Conservation (phyloP, 2,329 filamentous ascomycete species). For the Aspergillus clavatus region DNA sequence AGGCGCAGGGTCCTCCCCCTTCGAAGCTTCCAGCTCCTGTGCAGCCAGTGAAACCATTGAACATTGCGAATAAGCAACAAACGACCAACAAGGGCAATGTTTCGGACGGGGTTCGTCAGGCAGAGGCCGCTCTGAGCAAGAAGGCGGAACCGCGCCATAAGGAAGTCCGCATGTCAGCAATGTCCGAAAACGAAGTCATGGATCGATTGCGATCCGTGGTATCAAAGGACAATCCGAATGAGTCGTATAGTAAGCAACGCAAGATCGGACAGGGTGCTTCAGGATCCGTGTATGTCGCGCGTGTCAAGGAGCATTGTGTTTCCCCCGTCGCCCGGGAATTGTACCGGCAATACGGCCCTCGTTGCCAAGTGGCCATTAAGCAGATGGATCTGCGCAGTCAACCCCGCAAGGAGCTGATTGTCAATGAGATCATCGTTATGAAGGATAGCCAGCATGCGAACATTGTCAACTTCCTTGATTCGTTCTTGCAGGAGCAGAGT, state of each 20-base stretch:
- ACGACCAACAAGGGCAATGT: constrained; percentile 39
- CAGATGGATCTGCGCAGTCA: constrained; percentile 99
- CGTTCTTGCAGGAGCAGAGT: constrained; percentile 91
- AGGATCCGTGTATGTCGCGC: constrained; percentile 95
- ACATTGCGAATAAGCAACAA: constrained; percentile 68
- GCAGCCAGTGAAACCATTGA: constrained; percentile 68
- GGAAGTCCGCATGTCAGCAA: constrained; percentile 96
- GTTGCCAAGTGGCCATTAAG: constrained; percentile 94
- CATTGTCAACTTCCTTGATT: constrained; percentile 98
- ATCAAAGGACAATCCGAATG: constrained; percentile 87
- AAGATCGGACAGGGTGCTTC: constrained; percentile 99
- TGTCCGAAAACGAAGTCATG: constrained; percentile 98
- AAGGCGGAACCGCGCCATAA: constrained; percentile 74
- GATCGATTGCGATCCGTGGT: constrained; percentile 89
- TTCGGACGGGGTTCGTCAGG: constrained; percentile 73
- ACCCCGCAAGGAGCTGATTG: constrained; percentile 94
- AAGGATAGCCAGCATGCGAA: constrained; percentile 97
- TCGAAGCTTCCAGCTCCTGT: constrained; percentile 56
- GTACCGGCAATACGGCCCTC: constrained; percentile 70
- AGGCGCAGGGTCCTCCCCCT: constrained; percentile 44
- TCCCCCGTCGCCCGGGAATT: constrained; percentile 75
- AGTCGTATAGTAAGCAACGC: constrained; percentile 98
- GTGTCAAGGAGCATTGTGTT: constrained; percentile 82
- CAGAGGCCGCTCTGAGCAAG: constrained; percentile 81
- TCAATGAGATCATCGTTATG: constrained; percentile 99